Evolutionary conservation across 2,329 filamentous ascomycete genomes (phyloP).

Genomic region (Stachybotrys echinatus): DNA sequence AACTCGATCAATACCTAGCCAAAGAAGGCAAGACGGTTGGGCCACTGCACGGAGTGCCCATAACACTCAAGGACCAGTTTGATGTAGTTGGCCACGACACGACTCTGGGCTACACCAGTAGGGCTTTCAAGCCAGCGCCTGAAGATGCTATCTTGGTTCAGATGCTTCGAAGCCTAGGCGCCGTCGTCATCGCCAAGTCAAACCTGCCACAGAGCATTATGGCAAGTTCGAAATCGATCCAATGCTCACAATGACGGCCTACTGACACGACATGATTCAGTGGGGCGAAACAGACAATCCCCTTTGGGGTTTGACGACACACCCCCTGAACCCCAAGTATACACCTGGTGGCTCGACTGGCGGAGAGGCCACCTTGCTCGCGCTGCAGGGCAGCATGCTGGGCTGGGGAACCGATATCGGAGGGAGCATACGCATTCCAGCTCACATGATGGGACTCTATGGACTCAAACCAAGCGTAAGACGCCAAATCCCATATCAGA

Average conservation of each 20-base stretch:
- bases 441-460: slow-evolving; percentile 16
- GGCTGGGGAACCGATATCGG: slow-evolving; percentile 20
- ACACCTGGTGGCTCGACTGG: slow-evolving; percentile 20
- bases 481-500: neutral
- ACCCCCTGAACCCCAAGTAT: slow-evolving; percentile 12
- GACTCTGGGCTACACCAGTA: slow-evolving; percentile 55
- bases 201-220: slow-evolving; percentile 16
- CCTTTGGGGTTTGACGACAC: slow-evolving; percentile 18
- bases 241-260: no score
- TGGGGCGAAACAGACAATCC: slow-evolving; percentile 23
- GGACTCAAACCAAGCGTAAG: slow-evolving; percentile 20
- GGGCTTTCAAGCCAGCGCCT: neutral
- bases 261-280: slow-evolving; percentile 2
- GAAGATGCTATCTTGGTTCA: neutral
- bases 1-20: neutral
- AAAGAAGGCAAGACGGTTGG: neutral
- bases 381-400: slow-evolving; percentile 10
- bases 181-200: slow-evolving; percentile 17
- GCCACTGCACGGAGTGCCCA: neutral
- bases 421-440: slow-evolving; percentile 19
- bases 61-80: neutral
- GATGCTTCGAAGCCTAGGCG: slow-evolving; percentile 8
- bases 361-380: slow-evolving; percentile 14
- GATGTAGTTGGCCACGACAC: slow-evolving; percentile 52
- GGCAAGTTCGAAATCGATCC: neutral